Percentiles rank a stretch among this genome's conserved stretches.
Conservation (phyloP, 371 early-diverging fungal species). For the Lichtheimia corymbifera region DNA sequence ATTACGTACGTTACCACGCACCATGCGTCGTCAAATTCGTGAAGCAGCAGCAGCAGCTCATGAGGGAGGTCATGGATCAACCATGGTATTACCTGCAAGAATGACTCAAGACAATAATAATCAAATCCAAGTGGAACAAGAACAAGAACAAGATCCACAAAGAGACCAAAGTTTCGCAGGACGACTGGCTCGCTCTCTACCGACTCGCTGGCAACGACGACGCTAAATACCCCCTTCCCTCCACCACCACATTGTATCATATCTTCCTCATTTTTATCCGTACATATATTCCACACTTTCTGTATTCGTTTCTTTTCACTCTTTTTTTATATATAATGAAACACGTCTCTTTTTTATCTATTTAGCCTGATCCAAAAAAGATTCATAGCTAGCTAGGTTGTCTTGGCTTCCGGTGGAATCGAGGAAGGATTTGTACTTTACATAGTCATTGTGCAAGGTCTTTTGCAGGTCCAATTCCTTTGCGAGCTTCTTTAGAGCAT, state of each 20-base stretch:
- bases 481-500: constrained; percentile 80
- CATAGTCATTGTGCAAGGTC: constrained; percentile 86
- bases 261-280: background rate
- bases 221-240: background rate
- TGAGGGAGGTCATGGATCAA: background rate
- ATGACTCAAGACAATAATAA: constrained; percentile 3
- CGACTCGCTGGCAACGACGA: constrained; percentile 3
- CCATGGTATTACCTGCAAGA: constrained; percentile 15
- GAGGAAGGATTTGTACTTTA: constrained; percentile 28
- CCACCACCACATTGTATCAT: background rate
- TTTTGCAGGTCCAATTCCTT: constrained; percentile 86
- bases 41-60: constrained; percentile 22
- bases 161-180: constrained; percentile 5
- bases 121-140: background rate
- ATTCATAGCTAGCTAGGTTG: constrained; percentile 5
- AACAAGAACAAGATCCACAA: background rate
- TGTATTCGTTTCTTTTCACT: background rate
- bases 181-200: constrained; percentile 7
- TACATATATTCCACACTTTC: background rate
- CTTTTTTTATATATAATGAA: background rate
- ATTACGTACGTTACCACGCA: constrained; percentile 47
- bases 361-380: constrained; percentile 10
- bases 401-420: constrained; percentile 3
- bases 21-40: constrained; percentile 46
- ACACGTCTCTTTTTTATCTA: background rate